These are phyloP conservation scores for Sophora flavescens DNA, from an alignment of 306 rosid genomes.

Conservation along the genomic window DNA sequence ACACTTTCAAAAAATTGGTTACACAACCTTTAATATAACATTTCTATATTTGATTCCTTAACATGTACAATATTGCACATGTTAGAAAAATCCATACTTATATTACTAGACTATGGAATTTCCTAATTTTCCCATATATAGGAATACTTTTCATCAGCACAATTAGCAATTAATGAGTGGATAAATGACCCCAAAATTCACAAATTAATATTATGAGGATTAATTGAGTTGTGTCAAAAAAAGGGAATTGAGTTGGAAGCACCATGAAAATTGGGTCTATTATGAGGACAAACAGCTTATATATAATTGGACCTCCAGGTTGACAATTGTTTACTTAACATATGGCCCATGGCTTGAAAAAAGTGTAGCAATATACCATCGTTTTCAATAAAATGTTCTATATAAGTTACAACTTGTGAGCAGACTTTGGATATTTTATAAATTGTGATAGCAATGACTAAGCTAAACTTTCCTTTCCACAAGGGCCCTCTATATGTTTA, in stretches of 20 bases:
- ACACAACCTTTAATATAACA: no score
- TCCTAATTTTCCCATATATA: background rate
- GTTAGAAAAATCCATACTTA: no score
- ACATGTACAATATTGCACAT: no score
- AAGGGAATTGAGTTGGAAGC: background rate
- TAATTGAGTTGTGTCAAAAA: background rate
- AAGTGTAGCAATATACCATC: conserved; percentile 14
- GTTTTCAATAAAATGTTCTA: conserved; percentile 39
- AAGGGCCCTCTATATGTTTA: conserved; percentile 34
- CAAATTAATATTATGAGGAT: background rate
- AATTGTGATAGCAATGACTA: conserved; percentile 38
- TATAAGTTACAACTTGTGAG: background rate
- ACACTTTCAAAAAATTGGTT: no score
- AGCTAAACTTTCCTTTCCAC: conserved; percentile 33
- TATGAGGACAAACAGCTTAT: background rate
- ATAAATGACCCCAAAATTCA: background rate
- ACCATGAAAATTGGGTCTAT: background rate
- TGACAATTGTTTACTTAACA: conserved; percentile 34
- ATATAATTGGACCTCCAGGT: conserved; percentile 48
- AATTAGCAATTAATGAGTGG: background rate
- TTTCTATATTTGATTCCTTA: no score
- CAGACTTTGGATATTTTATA: conserved; percentile 54
- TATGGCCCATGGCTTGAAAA: conserved; percentile 43
- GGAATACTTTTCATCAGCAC: background rate
- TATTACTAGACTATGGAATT: background rate